Percentiles rank a stretch among this genome's conserved stretches.
Evolutionary conservation across 257 asterid species (phyloP).

Genomic region (Coffea eugenioides): DNA sequence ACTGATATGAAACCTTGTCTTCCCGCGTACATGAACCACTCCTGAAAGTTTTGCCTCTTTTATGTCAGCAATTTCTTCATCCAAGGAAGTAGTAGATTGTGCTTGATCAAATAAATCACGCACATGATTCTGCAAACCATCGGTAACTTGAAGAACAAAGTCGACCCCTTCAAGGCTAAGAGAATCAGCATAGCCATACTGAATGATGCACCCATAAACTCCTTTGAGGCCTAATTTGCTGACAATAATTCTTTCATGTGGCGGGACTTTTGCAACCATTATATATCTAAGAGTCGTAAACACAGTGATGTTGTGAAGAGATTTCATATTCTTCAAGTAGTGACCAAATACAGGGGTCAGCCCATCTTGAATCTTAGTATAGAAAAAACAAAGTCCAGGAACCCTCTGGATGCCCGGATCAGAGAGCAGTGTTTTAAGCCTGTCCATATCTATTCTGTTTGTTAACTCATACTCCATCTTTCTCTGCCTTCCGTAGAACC

Average conservation of each 20-base stretch:
- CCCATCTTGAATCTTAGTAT: constrained; percentile 38
- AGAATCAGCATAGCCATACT: constrained; percentile 39
- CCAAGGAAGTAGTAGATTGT: neutral
- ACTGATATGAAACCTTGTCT: constrained; percentile 35
- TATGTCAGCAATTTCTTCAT: constrained; percentile 25
- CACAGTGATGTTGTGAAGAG: constrained; percentile 35
- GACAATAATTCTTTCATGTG: constrained; percentile 24
- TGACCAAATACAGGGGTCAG: constrained; percentile 37
- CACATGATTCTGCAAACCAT: constrained; percentile 15
- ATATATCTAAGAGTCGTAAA: constrained; percentile 31
- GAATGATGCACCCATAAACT: constrained; percentile 29
- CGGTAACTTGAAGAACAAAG: constrained; percentile 26
- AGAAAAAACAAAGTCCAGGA: constrained; percentile 40
- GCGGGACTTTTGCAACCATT: constrained; percentile 32
- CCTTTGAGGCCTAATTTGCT: constrained; percentile 27
- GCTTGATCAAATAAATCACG: constrained; percentile 7
- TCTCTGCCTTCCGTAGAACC: constrained; percentile 39
- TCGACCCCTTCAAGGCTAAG: constrained; percentile 24
- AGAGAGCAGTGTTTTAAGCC: constrained; percentile 21
- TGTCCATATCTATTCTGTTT: constrained; percentile 27
- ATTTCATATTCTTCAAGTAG: constrained; percentile 30
- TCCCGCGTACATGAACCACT: constrained; percentile 38
- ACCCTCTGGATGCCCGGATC: constrained; percentile 38
- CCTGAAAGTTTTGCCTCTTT: constrained; percentile 35
- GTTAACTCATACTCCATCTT: constrained; percentile 32